Evolutionary conservation across 192 early-diverging fungal species (phyloP), one percentile per base, ranked within the genome.

Genomic region (Coemansia sp.): DNA sequence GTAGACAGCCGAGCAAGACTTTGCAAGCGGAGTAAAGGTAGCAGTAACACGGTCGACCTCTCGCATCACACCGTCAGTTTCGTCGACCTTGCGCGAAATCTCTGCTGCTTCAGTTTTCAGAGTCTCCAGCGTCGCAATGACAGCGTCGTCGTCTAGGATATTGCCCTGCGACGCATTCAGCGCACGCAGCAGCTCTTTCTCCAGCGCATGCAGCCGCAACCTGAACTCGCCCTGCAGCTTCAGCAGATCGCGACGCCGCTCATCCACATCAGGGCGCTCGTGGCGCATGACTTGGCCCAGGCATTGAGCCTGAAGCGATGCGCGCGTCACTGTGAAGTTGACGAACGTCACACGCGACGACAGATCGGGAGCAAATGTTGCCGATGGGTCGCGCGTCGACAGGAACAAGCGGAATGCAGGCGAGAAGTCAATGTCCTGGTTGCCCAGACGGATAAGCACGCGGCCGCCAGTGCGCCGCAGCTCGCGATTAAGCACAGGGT

Each of bases 361-460:
- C 18, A 99, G 89, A 71, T 99, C 98, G 0, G 98, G 95, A n/a
- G 93, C 85, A 86, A 99, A 98, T 74, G 85, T 82, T 38, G 95
- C 92, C 4, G 93, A 91, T 15, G 98, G 93, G 72, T 99, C 95
- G 66, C 95, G 89, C 4, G 97, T 99, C 6, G 94, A 86, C 70
- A 99, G 73, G 85, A 96, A 97, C 24, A 99, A 77, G 4, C 91
- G 93, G 83, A 99, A 99, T 14, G 94, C 85, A 14, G 98, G 97
- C 36, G 96, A 98, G 77, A 99, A 99, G 86, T 99, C 98, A 58
- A 99, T 96, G 64, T 99, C 98, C 71, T 98, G 93, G 60, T 88
- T 87, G 49, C 98, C 98, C n/a, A 99, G 88, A 23, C 94, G 89
- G 56, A 98, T 93, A 53, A 99, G 83, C 20, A 94, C 93, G 68